Conservation (phyloP, 306 rosid species). For the Canavalia ensiformis region DNA sequence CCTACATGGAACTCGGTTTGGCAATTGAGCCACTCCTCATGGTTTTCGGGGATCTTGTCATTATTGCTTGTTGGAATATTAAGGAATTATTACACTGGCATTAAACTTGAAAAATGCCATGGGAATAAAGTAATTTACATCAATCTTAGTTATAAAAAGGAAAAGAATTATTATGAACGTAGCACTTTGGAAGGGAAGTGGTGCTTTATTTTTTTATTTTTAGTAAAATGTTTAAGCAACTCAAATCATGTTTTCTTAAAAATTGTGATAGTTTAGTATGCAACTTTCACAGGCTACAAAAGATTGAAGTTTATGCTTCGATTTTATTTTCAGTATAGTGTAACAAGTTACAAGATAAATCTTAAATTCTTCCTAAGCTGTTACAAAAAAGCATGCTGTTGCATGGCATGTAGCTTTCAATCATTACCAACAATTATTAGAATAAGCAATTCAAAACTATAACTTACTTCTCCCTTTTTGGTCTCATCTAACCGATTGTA, state of each 20-base stretch:
- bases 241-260: conserved; percentile 7
- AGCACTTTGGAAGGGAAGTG: conserved; percentile 6
- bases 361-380: conserved; percentile 34
- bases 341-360: conserved; percentile 29
- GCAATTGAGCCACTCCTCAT: conserved; percentile 19
- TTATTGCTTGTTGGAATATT: conserved; percentile 21
- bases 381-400: conserved; percentile 28
- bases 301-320: conserved; percentile 27
- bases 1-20: conserved; percentile 25
- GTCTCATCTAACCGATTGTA: conserved; percentile 90
- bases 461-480: conserved; percentile 95
- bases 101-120: conserved; percentile 29
- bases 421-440: conserved; percentile 17
- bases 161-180: not conserved
- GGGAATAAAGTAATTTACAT: conserved; percentile 11
- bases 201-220: conserved; percentile 3
- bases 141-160: conserved; percentile 13
- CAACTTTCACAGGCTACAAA: conserved; percentile 13
- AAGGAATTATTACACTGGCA: conserved; percentile 8
- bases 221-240: conserved; percentile 8
- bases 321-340: conserved; percentile 5
- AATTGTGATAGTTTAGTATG: conserved; percentile 1
- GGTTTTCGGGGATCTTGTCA: conserved; percentile 11
- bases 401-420: conserved; percentile 34
- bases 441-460: conserved; percentile 38